Conservation (phyloP, 169 alveolate species). For the Eimeria praecox region DNA sequence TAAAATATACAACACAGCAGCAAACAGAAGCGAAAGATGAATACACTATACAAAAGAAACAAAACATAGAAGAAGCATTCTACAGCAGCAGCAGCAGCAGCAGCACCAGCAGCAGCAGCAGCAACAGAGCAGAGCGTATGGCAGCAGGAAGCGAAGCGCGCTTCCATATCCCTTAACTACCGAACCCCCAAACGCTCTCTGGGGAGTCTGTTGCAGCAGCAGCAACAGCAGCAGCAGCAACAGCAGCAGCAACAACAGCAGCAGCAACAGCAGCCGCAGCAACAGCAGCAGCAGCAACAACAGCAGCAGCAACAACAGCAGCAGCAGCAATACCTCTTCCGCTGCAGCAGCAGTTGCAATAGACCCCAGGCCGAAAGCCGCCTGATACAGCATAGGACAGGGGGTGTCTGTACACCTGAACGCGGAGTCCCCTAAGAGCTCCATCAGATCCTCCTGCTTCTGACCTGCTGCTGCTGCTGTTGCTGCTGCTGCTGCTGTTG, state of each 20-base stretch:
- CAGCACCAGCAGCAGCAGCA: not conserved
- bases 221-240: not conserved
- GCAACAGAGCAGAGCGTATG: not conserved
- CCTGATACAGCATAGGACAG: constrained; percentile 25
- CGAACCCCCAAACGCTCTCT: too few relatives aligned
- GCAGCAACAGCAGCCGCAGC: not conserved
- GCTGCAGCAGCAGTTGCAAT: constrained; percentile 41
- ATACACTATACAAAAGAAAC: not conserved
- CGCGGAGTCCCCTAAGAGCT: not conserved
- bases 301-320: not conserved
- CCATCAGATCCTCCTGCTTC: constrained; percentile 15
- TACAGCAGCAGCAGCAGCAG: not conserved
- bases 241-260: not conserved
- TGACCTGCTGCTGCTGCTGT: constrained; percentile 20
- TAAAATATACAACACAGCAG: not conserved
- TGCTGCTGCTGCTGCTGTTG: not conserved
- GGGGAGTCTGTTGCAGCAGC: too few relatives aligned
- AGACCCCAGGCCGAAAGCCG: not conserved
- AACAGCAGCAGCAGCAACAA: not conserved
- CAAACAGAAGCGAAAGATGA: not conserved
- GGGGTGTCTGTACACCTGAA: constrained; percentile 49
- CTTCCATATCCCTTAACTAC: not conserved
- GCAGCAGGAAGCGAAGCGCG: not conserved
- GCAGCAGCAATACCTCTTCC: constrained; percentile 10
- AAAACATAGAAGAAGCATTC: not conserved